Evolutionary conservation across 2,329 filamentous ascomycete species (phyloP).

Genomic region (Lasiodiplodia sp.): DNA sequence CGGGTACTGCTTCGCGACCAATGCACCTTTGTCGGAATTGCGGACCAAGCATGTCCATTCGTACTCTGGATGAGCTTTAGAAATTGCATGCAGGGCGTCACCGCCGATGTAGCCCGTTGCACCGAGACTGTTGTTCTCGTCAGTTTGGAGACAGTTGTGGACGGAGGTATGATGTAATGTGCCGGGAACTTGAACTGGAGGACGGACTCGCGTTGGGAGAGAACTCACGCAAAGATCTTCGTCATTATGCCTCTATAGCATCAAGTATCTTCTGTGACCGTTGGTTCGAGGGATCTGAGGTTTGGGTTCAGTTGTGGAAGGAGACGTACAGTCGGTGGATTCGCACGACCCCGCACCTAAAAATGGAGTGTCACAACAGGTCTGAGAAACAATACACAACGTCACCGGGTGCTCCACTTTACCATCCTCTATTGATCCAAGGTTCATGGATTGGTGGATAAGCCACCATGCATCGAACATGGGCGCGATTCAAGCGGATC

Average conservation of each 20-base stretch:
- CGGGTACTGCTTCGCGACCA: constrained; percentile 55
- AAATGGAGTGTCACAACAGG: background rate
- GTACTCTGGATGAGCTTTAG: constrained; percentile 57
- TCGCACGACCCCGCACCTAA: constrained; percentile 1
- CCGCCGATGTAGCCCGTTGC: constrained; percentile 44
- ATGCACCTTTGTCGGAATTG: constrained; percentile 57
- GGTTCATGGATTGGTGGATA: background rate
- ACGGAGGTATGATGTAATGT: background rate
- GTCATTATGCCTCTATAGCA: background rate
- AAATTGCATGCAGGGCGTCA: constrained; percentile 54
- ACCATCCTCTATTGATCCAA: background rate
- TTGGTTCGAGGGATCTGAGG: background rate
- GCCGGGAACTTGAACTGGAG: background rate
- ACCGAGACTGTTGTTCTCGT: constrained; percentile 35
- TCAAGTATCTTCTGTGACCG: background rate
- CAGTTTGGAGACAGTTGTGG: background rate
- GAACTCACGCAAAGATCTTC: constrained; percentile 21
- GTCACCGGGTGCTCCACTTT: background rate
- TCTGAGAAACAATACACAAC: background rate
- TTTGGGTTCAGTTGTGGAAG: background rate
- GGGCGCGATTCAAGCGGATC: background rate
- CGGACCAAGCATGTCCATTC: constrained; percentile 59
- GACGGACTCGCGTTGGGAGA: no score
- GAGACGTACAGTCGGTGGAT: background rate
- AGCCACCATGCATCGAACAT: background rate